Conservation (phyloP, 73 alveolate genomes). For the Paramecium caudatum region DNA sequence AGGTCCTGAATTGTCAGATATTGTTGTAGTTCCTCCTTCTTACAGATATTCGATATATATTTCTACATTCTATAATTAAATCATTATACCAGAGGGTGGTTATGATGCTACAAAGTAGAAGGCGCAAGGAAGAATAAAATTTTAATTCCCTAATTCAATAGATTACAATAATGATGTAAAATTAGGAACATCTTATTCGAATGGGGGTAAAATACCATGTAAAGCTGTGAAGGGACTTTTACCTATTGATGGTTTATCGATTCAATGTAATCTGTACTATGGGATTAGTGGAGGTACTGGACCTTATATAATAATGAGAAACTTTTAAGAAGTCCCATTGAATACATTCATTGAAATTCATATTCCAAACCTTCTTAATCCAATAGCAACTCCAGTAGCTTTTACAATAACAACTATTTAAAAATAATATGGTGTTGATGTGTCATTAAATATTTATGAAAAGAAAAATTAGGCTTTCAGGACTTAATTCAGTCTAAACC, state of each 20-base stretch:
- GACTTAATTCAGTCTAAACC: slow-evolving; percentile 11
- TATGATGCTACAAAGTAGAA: slow-evolving; percentile 36
- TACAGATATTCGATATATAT: not conserved
- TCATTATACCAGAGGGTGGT: slow-evolving; percentile 50
- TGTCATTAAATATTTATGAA: not conserved
- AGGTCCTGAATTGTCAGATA: slow-evolving; percentile 41
- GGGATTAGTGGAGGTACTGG: no score
- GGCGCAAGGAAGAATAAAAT: slow-evolving; percentile 21
- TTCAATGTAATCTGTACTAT: slow-evolving; percentile 27
- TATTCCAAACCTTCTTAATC: slow-evolving; percentile 11
- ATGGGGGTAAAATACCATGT: slow-evolving; percentile 27
- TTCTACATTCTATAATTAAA: not conserved
- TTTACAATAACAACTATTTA: not conserved
- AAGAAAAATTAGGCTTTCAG: not conserved
- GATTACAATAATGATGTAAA: not conserved
- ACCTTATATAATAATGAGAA: not conserved
- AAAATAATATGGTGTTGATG: not conserved
- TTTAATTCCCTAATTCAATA: not conserved
- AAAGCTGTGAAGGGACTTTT: slow-evolving; percentile 40
- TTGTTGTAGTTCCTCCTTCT: not conserved
- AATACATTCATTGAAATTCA: slow-evolving; percentile 8
- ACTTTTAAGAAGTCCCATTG: slow-evolving; percentile 30
- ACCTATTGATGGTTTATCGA: not conserved
- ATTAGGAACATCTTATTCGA: not conserved
- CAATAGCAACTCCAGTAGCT: not conserved